Base-by-base conservation (phyloP, 345 rosid species). In the Boechera stricta region DNA sequence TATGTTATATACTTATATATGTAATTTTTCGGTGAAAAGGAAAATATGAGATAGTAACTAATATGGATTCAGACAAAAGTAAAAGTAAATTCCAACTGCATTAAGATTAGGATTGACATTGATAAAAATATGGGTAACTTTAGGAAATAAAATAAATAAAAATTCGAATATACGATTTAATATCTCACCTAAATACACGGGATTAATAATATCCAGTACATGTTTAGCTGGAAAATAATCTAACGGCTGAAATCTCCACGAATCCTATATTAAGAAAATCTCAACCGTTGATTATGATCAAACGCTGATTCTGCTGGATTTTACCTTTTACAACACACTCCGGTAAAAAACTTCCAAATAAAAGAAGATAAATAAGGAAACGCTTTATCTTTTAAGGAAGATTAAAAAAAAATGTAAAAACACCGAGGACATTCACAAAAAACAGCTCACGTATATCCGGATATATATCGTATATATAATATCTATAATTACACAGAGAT, bases 161-260 rank as follows among this genome's bases (percentile, higher is more conserved):
- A 35, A 10, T 1, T 10, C 24, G 42, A 35, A 59, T 33, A 58
- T 58, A 58, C 26, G 24, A 33, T 33, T 4, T 58, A 58, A 58
- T 18, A 60, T 18, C 31, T 36, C 16, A 10, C 31, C 48, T 60
- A 60, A 9, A 36, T 58, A 58, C 8, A 47, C n/a, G 31, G 52
- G 2, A 58, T 63, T 63, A 48, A 57, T 63, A 48, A 57, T 56
- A 64, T 58, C 73, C 71, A 53, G 58, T 11, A 36, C 33, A 47
- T 13, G 12, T 71, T 7, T 65, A 78, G 69, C 73, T 72, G 81
- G 68, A 35, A 66, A 33, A 56, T 10, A 77, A 77, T 71, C 81
- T 57, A 64, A 77, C 76, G 72, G 81, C 42, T 64, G 29, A 56
- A 26, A 63, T 64, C 21, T 56, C 60, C 28, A 49, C 29, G 48